Evolutionary conservation across 2,329 filamentous ascomycete species (phyloP).

Genomic region (Pseudocercospora fuligena): DNA sequence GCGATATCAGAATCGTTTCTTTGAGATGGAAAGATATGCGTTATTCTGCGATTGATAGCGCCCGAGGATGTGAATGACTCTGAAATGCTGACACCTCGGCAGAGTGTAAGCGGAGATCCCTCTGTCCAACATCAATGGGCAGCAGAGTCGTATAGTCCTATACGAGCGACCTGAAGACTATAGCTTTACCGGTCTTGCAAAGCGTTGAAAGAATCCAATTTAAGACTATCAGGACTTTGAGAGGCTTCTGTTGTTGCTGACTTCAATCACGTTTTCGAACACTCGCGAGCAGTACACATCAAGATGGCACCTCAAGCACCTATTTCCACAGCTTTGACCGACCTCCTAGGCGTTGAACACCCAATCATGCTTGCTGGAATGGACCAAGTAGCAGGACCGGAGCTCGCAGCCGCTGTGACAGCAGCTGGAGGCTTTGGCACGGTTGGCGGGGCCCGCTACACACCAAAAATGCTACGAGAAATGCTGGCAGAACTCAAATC

Average conservation of each 20-base stretch:
- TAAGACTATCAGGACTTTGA: too few relatives aligned
- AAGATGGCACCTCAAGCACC: constrained; percentile 48
- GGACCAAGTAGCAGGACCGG: constrained; percentile 96
- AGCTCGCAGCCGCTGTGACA: constrained; percentile 91
- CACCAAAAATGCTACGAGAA: constrained; percentile 91
- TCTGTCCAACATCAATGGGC: background rate
- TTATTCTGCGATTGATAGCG: background rate
- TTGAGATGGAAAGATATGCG: background rate
- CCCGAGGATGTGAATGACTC: background rate
- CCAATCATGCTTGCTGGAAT: constrained; percentile 93
- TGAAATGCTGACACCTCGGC: constrained; percentile 5
- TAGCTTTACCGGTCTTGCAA: background rate
- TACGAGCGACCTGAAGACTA: background rate
- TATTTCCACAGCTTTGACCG: constrained; percentile 82
- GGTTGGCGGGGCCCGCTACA: constrained; percentile 91
- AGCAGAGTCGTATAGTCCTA: background rate
- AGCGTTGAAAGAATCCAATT: background rate
- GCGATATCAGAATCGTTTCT: background rate
- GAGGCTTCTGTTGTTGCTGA: background rate
- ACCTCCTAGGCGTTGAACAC: constrained; percentile 96
- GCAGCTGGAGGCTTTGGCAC: constrained; percentile 95
- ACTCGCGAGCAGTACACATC: constrained; percentile 47
- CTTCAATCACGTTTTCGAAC: background rate
- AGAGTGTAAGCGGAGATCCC: background rate
- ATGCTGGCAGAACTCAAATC: constrained; percentile 92